Evolutionary conservation across 2,329 filamentous ascomycete genomes (phyloP).

Genomic region (Neonectria coccinea): DNA sequence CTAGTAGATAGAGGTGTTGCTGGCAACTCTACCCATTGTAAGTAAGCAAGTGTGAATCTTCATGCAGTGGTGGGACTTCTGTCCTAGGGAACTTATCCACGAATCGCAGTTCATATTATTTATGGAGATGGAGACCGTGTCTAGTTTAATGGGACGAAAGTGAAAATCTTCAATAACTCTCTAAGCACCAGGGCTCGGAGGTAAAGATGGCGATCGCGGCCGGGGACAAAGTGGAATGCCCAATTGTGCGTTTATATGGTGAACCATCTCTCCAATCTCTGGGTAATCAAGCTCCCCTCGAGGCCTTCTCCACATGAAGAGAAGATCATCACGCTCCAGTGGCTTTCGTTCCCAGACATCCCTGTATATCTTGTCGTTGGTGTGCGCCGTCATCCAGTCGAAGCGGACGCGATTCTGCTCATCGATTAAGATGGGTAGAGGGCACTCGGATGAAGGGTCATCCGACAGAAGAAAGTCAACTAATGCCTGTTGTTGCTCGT

Average conservation of each 20-base stretch:
- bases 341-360: neutral
- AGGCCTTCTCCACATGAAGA: neutral
- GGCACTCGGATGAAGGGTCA: neutral
- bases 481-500: neutral
- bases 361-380: neutral
- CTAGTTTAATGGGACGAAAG: neutral
- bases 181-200: neutral
- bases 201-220: neutral
- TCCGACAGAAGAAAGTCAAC: neutral
- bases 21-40: too few species aligned
- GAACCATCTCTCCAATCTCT: neutral
- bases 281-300: neutral
- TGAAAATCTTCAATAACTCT: neutral
- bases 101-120: too few species aligned
- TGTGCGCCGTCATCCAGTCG: neutral
- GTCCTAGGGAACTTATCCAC: too few species aligned
- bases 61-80: too few species aligned
- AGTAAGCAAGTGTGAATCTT: too few species aligned
- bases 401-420: neutral
- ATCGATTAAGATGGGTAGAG: neutral
- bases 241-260: neutral
- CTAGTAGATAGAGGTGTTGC: too few species aligned
- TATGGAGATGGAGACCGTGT: too few species aligned
- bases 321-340: neutral
- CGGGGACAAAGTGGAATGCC: neutral